These are phyloP conservation scores for Porphyrellus cyaneotinctus DNA, from an alignment of 768 basidiomycete species.

Conservation along the genomic window DNA sequence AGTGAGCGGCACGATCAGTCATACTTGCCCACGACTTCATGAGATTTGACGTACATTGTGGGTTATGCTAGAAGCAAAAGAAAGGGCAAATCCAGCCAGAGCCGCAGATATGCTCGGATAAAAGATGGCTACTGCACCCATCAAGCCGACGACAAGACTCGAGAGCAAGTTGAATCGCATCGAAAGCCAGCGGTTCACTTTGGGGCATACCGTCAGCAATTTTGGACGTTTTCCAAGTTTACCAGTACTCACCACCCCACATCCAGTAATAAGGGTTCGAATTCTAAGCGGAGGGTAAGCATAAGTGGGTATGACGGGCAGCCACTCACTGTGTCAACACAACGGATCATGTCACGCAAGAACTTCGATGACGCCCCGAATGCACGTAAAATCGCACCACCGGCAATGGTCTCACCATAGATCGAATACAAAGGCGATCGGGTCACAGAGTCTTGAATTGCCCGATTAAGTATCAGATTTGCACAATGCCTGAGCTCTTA, in stretches of 20 bases:
- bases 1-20: slow-evolving; percentile 16
- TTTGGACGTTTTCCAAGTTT: neutral
- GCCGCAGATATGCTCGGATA: slow-evolving; percentile 74
- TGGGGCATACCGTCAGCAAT: slow-evolving; percentile 6
- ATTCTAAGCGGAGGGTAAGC: slow-evolving; percentile 33
- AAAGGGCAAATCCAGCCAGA: slow-evolving; percentile 79
- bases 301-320: neutral
- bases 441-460: slow-evolving; percentile 41
- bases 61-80: slow-evolving; percentile 77
- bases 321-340: slow-evolving; percentile 67
- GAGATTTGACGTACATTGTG: slow-evolving; percentile 44
- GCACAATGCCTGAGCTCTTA: slow-evolving; percentile 27
- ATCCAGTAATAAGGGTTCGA: slow-evolving; percentile 85
- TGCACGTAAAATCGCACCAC: slow-evolving; percentile 60
- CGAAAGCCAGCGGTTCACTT: slow-evolving; percentile 89
- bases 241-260: slow-evolving; percentile 63
- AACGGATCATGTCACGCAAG: slow-evolving; percentile 76
- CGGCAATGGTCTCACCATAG: slow-evolving; percentile 48
- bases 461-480: neutral
- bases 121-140: slow-evolving; percentile 60
- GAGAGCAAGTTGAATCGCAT: slow-evolving; percentile 84
- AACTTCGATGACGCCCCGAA: slow-evolving; percentile 89
- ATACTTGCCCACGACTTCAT: neutral
- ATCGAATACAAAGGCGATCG: slow-evolving; percentile 47
- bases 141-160: slow-evolving; percentile 65